A percentile compares a stretch with the other conserved stretches of the same genome.
phyloP scores from a whole-genome alignment of 176 grass and related monocot species.

The Ananas comosus region DNA sequence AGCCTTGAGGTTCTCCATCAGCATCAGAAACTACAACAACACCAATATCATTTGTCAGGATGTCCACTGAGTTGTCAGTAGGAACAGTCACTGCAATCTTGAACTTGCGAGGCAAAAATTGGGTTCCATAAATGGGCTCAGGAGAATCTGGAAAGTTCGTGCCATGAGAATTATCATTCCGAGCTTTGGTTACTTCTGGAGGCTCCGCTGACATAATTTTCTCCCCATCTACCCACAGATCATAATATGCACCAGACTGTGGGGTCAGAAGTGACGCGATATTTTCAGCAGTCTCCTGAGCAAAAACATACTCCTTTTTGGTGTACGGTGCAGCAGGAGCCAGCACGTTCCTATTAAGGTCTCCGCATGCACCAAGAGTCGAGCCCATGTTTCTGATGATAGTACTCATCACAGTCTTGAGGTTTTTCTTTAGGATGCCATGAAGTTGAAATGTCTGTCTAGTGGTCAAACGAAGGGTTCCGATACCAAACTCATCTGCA shows the following conservation, averaged over 20 bases:
- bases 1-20: constrained; percentile 76
- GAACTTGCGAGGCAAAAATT: constrained; percentile 95
- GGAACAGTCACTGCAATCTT: constrained; percentile 78
- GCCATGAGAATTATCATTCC: constrained; percentile 81
- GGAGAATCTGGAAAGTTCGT: constrained; percentile 88
- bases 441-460: constrained; percentile 97
- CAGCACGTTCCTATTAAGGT: constrained; percentile 95
- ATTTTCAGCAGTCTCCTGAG: constrained; percentile 83
- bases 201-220: constrained; percentile 95
- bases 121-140: constrained; percentile 92
- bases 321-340: constrained; percentile 84
- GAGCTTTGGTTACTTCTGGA: constrained; percentile 70
- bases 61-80: constrained; percentile 92
- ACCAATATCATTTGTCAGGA: constrained; percentile 94
- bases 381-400: constrained; percentile 97
- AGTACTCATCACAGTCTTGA: constrained; percentile 71
- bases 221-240: constrained; percentile 96
- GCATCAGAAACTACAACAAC: constrained; percentile 85
- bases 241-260: constrained; percentile 91
- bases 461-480: constrained; percentile 84
- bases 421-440: constrained; percentile 87
- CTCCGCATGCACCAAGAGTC: constrained; percentile 87
- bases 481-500: constrained; percentile 89
- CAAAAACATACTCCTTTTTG: constrained; percentile 60
- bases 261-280: constrained; percentile 83